Evolutionary conservation across 805 yeast species (phyloP).

Genomic region (Zygotorulaspora danielsina): DNA sequence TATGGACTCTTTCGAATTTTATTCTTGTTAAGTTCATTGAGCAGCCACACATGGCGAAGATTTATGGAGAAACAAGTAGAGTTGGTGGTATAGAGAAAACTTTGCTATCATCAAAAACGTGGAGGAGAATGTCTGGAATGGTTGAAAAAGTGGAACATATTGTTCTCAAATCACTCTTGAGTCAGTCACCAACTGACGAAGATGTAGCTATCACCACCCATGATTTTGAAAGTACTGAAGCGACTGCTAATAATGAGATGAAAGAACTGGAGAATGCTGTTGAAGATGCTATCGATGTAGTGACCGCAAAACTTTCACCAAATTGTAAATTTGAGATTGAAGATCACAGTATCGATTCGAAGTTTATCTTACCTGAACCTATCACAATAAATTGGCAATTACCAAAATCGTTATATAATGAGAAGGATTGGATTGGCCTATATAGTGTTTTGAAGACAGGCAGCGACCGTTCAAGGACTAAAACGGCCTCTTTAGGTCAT

Average conservation of each 20-base stretch:
- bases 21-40: slow-evolving; percentile 70
- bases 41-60: slow-evolving; percentile 68
- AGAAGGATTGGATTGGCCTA: slow-evolving; percentile 72
- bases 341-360: slow-evolving; percentile 27
- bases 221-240: neutral
- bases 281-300: slow-evolving; percentile 19
- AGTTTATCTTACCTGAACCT: slow-evolving; percentile 39
- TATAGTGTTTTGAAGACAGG: slow-evolving; percentile 61
- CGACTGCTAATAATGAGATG: slow-evolving; percentile 1
- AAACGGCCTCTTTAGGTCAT: slow-evolving; percentile 58
- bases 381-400: slow-evolving; percentile 52
- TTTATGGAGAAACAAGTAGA: slow-evolving; percentile 64
- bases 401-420: slow-evolving; percentile 43
- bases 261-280: slow-evolving; percentile 23
- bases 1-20: slow-evolving; percentile 66
- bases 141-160: slow-evolving; percentile 41
- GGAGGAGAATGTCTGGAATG: slow-evolving; percentile 35
- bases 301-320: slow-evolving; percentile 22
- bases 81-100: slow-evolving; percentile 49
- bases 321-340: slow-evolving; percentile 31
- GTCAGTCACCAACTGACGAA: slow-evolving; percentile 41
- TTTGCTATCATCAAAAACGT: slow-evolving; percentile 35
- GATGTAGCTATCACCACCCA: slow-evolving; percentile 18
- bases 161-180: slow-evolving; percentile 28
- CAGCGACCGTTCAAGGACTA: slow-evolving; percentile 50